A percentile compares a stretch with the other conserved stretches of the same genome.
These are phyloP conservation scores for Backusella morwellensis DNA, from an alignment of 192 early-diverging fungal species.

Conservation along the genomic window DNA sequence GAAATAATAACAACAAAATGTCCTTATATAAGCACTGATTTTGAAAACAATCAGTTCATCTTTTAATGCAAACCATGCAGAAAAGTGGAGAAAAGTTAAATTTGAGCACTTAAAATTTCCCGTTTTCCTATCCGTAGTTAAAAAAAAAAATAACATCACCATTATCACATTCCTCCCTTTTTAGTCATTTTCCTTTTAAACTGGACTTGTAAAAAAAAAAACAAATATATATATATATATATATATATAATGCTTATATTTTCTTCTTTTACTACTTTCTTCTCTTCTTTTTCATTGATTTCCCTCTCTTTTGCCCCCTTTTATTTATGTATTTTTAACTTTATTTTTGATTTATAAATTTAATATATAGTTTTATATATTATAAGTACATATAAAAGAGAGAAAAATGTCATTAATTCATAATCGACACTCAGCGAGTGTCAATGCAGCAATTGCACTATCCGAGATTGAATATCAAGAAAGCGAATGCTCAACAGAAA, in stretches of 20 bases:
- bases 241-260: background rate
- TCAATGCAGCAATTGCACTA: background rate
- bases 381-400: background rate
- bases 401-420: conserved; percentile 3
- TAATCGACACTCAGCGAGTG: background rate
- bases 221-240: background rate
- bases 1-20: no score
- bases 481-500: background rate
- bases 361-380: background rate
- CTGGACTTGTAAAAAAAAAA: background rate
- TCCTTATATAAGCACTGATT: no score
- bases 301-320: background rate
- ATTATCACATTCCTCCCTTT: background rate
- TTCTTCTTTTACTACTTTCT: background rate
- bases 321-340: background rate
- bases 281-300: background rate
- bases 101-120: no score
- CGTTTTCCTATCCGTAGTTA: background rate
- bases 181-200: background rate
- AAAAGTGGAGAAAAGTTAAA: no score
- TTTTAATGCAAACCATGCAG: no score
- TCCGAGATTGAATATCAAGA: background rate
- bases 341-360: background rate
- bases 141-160: background rate
- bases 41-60: no score